These are phyloP conservation scores for Bruguiera hainesii DNA, from an alignment of 441 rosid genomes.

Conservation along the genomic window DNA sequence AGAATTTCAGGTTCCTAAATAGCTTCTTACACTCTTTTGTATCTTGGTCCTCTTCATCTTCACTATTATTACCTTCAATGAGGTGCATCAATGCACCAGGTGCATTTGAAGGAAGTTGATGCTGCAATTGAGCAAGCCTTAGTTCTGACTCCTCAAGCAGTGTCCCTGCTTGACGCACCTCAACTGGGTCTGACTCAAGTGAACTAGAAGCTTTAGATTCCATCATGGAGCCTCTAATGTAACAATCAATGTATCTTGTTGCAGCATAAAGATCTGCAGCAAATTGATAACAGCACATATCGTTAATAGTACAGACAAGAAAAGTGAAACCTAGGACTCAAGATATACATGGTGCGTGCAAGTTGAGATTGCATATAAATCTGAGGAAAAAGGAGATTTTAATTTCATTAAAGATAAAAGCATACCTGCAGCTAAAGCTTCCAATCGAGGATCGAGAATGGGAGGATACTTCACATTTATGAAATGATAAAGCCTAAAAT, in stretches of 20 bases:
- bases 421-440: constrained; percentile 88
- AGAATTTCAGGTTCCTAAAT: constrained; percentile 63
- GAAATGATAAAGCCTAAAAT: constrained; percentile 78
- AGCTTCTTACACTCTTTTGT: constrained; percentile 67
- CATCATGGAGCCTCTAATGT: constrained; percentile 24
- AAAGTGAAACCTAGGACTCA: not conserved
- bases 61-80: constrained; percentile 52
- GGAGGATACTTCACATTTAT: constrained; percentile 84
- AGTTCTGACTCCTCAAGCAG: constrained; percentile 57
- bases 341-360: not conserved
- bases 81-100: constrained; percentile 91
- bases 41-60: constrained; percentile 71
- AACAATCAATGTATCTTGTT: constrained; percentile 66
- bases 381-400: constrained; percentile 2
- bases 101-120: constrained; percentile 84
- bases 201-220: constrained; percentile 34
- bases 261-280: constrained; percentile 80
- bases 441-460: constrained; percentile 78
- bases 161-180: constrained; percentile 29
- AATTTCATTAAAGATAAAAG: constrained; percentile 8
- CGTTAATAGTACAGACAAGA: not conserved
- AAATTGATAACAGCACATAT: constrained; percentile 4
- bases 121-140: constrained; percentile 90
- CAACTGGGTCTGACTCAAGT: constrained; percentile 38
- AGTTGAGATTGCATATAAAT: constrained; percentile 2